Percentiles rank a stretch among this genome's conserved stretches.
Evolutionary conservation across 2,329 filamentous ascomycete genomes (phyloP).

Genomic region (Sporothrix euskadiensis): DNA sequence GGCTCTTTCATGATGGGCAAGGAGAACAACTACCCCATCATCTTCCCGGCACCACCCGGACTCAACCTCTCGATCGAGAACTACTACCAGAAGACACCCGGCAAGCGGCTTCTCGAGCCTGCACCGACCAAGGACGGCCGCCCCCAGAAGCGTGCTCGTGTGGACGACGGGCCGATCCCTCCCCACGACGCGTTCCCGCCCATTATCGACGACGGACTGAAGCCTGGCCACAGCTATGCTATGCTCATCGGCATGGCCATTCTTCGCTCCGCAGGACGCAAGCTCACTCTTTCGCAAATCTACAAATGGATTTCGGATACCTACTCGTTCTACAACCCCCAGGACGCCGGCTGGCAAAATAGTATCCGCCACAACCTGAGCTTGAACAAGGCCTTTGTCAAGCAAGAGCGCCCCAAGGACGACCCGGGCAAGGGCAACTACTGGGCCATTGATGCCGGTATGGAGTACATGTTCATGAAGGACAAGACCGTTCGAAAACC

Average conservation of each 20-base stretch:
- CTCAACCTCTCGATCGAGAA: slow-evolving; percentile 55
- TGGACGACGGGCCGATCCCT: slow-evolving; percentile 61
- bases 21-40: slow-evolving; percentile 55
- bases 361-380: slow-evolving; percentile 98
- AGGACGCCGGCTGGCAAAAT: slow-evolving; percentile 95
- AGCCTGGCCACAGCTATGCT: slow-evolving; percentile 91
- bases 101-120: slow-evolving; percentile 70
- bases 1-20: slow-evolving; percentile 49
- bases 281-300: slow-evolving; percentile 88
- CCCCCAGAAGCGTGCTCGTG: slow-evolving; percentile 66
- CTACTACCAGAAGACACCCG: slow-evolving; percentile 54
- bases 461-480: slow-evolving; percentile 86
- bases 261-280: slow-evolving; percentile 76
- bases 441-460: slow-evolving; percentile 89
- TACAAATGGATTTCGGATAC: slow-evolving; percentile 99
- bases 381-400: slow-evolving; percentile 93
- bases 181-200: slow-evolving; percentile 76
- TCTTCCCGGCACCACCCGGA: slow-evolving; percentile 51
- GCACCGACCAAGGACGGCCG: slow-evolving; percentile 70
- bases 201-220: slow-evolving; percentile 81
- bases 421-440: slow-evolving; percentile 98
- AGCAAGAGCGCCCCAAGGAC: slow-evolving; percentile 93
- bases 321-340: slow-evolving; percentile 80
- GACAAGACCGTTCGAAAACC: slow-evolving; percentile 71
- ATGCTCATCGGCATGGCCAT: slow-evolving; percentile 97